phyloP scores from a whole-genome alignment of 2,329 filamentous ascomycete species.

The Biscogniauxia mediterranea region DNA sequence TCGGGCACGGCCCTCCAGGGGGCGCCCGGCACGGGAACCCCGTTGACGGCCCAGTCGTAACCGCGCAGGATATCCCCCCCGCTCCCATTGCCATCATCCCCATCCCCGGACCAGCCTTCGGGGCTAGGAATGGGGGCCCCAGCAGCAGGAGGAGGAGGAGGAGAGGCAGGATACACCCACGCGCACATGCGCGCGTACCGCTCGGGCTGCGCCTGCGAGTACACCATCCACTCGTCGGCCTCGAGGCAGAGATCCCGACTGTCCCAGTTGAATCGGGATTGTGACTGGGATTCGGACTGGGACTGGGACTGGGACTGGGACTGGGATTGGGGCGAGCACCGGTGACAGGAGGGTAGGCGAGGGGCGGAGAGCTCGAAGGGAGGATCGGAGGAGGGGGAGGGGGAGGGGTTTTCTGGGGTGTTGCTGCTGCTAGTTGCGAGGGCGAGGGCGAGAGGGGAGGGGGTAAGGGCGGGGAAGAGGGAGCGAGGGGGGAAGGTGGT shows the following conservation, averaged over 20 bases:
- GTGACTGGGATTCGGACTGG: no score
- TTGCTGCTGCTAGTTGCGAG: no score
- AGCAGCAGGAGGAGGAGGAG: no score
- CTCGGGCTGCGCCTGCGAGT: neutral
- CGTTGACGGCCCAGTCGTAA: neutral
- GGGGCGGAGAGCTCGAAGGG: neutral
- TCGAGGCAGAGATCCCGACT: neutral
- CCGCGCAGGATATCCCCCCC: neutral
- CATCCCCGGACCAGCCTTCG: no score
- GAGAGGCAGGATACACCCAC: neutral
- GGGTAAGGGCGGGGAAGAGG: constrained; percentile 1
- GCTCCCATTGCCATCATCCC: no score
- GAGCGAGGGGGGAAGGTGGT: neutral
- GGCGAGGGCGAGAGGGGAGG: no score
- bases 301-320: no score
- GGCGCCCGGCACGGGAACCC: no score
- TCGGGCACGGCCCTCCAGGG: no score
- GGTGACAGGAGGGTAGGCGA: neutral
- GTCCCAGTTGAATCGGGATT: neutral
- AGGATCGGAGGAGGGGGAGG: neutral
- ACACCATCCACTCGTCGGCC: neutral
- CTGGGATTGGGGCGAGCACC: no score
- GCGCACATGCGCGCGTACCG: neutral
- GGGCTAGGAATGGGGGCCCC: no score
- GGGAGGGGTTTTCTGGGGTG: no score